Base-by-base conservation (phyloP, 2,329 filamentous ascomycete species). In the Trichoderma brevicompactum region DNA sequence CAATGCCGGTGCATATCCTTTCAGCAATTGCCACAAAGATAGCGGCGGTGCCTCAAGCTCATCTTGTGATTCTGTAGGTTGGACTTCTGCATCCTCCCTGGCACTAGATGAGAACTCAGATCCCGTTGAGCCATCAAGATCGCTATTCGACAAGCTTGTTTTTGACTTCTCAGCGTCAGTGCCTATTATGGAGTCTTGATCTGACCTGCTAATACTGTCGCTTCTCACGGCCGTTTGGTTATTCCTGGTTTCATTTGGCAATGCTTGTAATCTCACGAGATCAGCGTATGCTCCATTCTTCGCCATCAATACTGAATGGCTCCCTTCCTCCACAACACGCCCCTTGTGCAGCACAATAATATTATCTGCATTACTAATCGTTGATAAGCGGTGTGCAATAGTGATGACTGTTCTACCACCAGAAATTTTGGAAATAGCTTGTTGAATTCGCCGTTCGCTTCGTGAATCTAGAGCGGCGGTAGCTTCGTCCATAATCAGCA, bases 401-500 rank as follows among this genome's bases (percentile, higher is more conserved):
- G 87, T 82, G 64, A 92, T 85, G 0, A 88, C 89, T 0, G 89
- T 91, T n/a, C 87, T 71, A 1, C 73, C 74, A 7, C 68, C 64
- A 61, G 77, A 68, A 59, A 80, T 69, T 61, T 72, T 68, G 65
- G 79, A 75, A 3, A 84, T 73, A 0, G 79, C 77, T 1, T 70
- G 70, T 69, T 83, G 81, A 17, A 87, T 84, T 0, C 78, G 74
- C 46, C 74, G 76, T 34, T 80, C 77, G 1, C 76, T 71, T 38
- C 68, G 71, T 1, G 76, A 74, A 40, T 80, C 77, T 38, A 81
- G 71, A 0, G 87, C 84, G 15, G 83, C 86, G 0, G 88, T 91
- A 0, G 88, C 88, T 75, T 91, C 88, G 68, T 91, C 89, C 2
- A 88, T 79, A 7, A 92, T 85, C 1, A 92, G 77, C 50, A 91